Evolutionary conservation across 192 early-diverging fungal species (phyloP).

Genomic region (Coemansia sp.): DNA sequence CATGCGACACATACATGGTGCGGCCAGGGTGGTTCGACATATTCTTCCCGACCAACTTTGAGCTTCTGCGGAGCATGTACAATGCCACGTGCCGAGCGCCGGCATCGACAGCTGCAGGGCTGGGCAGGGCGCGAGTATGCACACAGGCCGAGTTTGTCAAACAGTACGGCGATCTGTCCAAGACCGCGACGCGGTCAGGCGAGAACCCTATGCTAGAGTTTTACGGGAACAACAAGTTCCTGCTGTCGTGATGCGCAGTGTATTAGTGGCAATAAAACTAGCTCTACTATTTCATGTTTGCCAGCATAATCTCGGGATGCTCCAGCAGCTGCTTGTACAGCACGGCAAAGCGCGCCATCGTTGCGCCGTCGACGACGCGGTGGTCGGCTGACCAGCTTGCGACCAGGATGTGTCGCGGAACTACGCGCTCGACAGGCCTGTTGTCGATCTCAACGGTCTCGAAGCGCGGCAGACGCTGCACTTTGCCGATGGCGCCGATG

Average conservation of each 20-base stretch:
- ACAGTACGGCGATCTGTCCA: constrained; percentile 70
- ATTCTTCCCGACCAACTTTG: constrained; percentile 98
- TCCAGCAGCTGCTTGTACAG: constrained; percentile 86
- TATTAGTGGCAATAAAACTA: constrained; percentile 7
- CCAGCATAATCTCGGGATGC: constrained; percentile 74
- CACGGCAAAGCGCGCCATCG: constrained; percentile 86
- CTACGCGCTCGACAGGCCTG: constrained; percentile 61
- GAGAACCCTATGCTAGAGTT: constrained; percentile 95
- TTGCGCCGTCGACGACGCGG: constrained; percentile 93
- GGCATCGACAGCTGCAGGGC: constrained; percentile 6
- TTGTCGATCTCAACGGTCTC: constrained; percentile 39
- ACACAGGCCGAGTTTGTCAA: constrained; percentile 79
- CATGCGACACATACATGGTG: constrained; percentile 93
- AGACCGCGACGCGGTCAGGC: constrained; percentile 74
- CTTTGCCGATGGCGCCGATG: constrained; percentile 86
- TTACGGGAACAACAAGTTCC: constrained; percentile 85
- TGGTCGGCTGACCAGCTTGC: constrained; percentile 96
- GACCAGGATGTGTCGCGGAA: constrained; percentile 69
- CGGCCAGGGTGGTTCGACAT: constrained; percentile 99
- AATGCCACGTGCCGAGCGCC: constrained; percentile 56
- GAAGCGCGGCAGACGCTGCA: constrained; percentile 80
- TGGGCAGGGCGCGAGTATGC: constrained; percentile 44
- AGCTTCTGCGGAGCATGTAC: constrained; percentile 77
- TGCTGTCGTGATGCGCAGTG: constrained; percentile 37
- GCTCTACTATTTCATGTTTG: constrained; percentile 47